Evolutionary conservation across 1,139 yeast genomes (phyloP), one percentile per base, ranked within the genome.

Genomic region (Protomyces inouyei): DNA sequence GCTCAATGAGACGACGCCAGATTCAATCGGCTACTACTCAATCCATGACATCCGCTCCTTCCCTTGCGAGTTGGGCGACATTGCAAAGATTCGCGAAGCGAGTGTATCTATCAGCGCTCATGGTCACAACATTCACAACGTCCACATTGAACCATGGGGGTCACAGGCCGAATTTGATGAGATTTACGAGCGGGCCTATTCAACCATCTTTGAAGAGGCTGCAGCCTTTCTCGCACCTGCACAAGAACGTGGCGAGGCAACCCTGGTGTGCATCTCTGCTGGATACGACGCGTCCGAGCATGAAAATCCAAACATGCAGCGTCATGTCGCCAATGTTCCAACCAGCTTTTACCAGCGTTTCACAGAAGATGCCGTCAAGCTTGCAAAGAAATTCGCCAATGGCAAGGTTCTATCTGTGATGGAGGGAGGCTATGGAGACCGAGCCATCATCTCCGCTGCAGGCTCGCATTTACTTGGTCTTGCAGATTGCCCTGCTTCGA

Each of bases 271-370:
- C 18, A 80, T 89, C 1, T 87, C 95, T 52, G 93, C 96, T 0
- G 96, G 96, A 2, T 89, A 89, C 73, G 96, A 89, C 76, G 96
- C 95, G 1, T 86, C 90, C 36, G 96, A 89, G 73, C 85, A 83
- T 73, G 96, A 89, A 72, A 85, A 86, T 66, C 83, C 84, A 23
- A 84, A 85, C 66, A 89, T 89, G 96, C 96, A 89, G 75, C 79
- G 96, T 66, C 96, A 89, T 72, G 86, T 86, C 0, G 89, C 87
- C 40, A 85, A 86, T 69, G 92, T 89, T 3, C 96, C 96, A 3
- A 88, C 96, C 0, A 82, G 86, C 35, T 89, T 89, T 73, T 89
- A 86, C 73, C 81, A 88, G 28, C 81, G 80, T 48, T 88, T 89
- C 71, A 86, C 96, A 2, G 80, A 81, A 55, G 96, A 88, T 72